Conservation (phyloP, 129 eudicot genomes). For the Chrysanthemum seticuspe region DNA sequence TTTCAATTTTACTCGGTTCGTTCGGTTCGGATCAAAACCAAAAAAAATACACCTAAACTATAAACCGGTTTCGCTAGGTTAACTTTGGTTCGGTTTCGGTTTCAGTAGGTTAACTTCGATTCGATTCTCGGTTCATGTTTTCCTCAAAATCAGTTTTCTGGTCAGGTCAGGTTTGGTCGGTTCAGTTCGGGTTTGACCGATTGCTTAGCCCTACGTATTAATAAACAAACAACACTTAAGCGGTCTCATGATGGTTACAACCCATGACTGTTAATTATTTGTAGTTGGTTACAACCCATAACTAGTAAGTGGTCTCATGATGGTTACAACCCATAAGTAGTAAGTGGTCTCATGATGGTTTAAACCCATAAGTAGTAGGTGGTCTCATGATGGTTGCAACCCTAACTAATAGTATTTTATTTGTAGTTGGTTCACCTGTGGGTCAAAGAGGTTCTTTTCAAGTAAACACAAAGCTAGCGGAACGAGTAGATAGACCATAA, state of each 20-base stretch:
- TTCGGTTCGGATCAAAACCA: too few relatives aligned
- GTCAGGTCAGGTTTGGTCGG: too few relatives aligned
- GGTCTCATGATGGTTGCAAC: conserved; percentile 2
- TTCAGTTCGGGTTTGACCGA: too few relatives aligned
- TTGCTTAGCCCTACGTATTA: too few relatives aligned
- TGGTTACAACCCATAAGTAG: conserved; percentile 5
- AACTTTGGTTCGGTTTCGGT: too few relatives aligned
- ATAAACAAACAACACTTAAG: too few relatives aligned
- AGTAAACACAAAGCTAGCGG: conserved; percentile 2
- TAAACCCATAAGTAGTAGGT: conserved; percentile 3
- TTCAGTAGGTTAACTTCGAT: too few relatives aligned
- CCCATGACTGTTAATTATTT: background rate
- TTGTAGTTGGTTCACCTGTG: conserved; percentile 4
- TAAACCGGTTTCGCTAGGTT: too few relatives aligned
- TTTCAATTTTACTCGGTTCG: too few relatives aligned
- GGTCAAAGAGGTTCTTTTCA: conserved; percentile 13
- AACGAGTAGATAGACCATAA: background rate
- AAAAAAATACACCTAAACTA: too few relatives aligned
- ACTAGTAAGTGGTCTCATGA: conserved; percentile 2
- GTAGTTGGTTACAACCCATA: background rate
- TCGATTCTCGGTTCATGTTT: too few relatives aligned
- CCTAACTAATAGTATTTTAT: conserved; percentile 3
- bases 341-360: conserved; percentile 8
- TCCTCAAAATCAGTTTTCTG: too few relatives aligned
- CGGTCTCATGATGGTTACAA: background rate